phyloP scores from a whole-genome alignment of 2,329 filamentous ascomycete genomes.

The Aschersonia sp. region DNA sequence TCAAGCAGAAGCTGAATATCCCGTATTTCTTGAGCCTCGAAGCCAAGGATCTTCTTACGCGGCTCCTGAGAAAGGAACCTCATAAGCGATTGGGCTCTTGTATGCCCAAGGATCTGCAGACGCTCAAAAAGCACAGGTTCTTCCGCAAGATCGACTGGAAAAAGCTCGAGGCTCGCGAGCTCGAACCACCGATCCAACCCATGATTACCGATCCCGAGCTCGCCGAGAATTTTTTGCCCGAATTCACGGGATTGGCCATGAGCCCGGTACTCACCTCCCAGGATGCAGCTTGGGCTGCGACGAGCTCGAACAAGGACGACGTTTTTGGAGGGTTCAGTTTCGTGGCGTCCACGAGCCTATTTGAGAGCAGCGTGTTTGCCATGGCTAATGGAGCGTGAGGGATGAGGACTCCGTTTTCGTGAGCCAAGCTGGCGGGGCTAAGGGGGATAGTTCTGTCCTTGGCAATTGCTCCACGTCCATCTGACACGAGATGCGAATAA shows the following conservation, averaged over 20 bases:
- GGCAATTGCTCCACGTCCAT: too few relatives aligned
- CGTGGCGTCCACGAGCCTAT: slow-evolving; percentile 41
- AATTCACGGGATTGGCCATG: slow-evolving; percentile 77
- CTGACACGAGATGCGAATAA: too few relatives aligned
- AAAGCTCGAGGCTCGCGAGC: slow-evolving; percentile 64
- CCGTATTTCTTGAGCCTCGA: slow-evolving; percentile 87
- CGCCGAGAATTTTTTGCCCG: slow-evolving; percentile 89
- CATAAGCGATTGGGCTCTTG: slow-evolving; percentile 75
- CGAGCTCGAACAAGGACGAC: slow-evolving; percentile 31
- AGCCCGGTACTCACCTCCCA: slow-evolving; percentile 49
- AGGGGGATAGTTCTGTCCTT: too few relatives aligned
- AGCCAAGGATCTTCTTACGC: slow-evolving; percentile 84
- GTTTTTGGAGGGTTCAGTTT: slow-evolving; percentile 52
- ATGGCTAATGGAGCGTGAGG: slow-evolving; percentile 5
- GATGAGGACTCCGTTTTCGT: background rate
- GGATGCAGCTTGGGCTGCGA: slow-evolving; percentile 23
- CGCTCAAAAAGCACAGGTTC: slow-evolving; percentile 86
- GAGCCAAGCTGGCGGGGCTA: too few relatives aligned
- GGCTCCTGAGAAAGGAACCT: slow-evolving; percentile 84
- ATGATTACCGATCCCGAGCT: slow-evolving; percentile 91
- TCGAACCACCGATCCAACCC: slow-evolving; percentile 81
- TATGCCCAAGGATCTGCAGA: slow-evolving; percentile 77
- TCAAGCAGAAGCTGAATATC: slow-evolving; percentile 77
- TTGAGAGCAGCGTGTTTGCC: slow-evolving; percentile 32
- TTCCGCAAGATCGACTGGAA: slow-evolving; percentile 96